Percentiles rank a stretch among this genome's conserved stretches.
Conservation (phyloP, 352 stramenopile genomes). For the Aphanomyces euteiches region DNA sequence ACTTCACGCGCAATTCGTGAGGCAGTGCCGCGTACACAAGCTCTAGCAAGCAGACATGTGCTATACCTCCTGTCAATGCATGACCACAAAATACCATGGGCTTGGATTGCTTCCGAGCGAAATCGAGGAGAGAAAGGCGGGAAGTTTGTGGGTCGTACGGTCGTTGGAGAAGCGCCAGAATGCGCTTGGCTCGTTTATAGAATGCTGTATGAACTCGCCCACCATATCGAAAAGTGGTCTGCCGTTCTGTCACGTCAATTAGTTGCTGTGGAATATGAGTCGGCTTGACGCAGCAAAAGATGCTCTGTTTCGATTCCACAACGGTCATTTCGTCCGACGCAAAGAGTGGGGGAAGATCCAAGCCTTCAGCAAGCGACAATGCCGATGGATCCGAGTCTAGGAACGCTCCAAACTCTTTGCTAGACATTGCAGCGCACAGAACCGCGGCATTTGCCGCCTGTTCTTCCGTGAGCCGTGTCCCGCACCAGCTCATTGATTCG, state of each 20-base stretch:
- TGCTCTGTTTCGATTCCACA: constrained; percentile 52
- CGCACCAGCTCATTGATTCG: background rate
- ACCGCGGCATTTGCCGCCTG: constrained; percentile 44
- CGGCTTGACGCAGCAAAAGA: constrained; percentile 67
- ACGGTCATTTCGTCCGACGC: constrained; percentile 46
- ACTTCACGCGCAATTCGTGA: constrained; percentile 39
- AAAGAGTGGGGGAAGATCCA: constrained; percentile 52
- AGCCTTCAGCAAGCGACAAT: constrained; percentile 55
- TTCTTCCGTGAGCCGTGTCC: constrained; percentile 8
- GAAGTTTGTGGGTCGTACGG: constrained; percentile 4
- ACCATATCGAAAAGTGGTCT: constrained; percentile 67
- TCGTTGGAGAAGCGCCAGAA: constrained; percentile 31
- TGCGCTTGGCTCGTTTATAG: constrained; percentile 59
- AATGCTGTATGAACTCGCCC: constrained; percentile 75
- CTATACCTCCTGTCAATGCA: constrained; percentile 79
- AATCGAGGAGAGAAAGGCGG: constrained; percentile 42
- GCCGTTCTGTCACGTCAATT: constrained; percentile 59
- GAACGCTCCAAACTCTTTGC: constrained; percentile 19
- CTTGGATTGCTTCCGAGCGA: constrained; percentile 51
- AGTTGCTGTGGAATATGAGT: constrained; percentile 59
- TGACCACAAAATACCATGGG: constrained; percentile 72
- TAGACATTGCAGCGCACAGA: constrained; percentile 58
- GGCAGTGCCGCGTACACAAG: constrained; percentile 70
- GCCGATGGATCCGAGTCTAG: constrained; percentile 55
- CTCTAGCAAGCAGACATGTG: constrained; percentile 70